Percentiles rank a stretch among this genome's conserved stretches.
Evolutionary conservation across 495 filamentous ascomycete species (phyloP).

Genomic region (Daldinia decipiens): DNA sequence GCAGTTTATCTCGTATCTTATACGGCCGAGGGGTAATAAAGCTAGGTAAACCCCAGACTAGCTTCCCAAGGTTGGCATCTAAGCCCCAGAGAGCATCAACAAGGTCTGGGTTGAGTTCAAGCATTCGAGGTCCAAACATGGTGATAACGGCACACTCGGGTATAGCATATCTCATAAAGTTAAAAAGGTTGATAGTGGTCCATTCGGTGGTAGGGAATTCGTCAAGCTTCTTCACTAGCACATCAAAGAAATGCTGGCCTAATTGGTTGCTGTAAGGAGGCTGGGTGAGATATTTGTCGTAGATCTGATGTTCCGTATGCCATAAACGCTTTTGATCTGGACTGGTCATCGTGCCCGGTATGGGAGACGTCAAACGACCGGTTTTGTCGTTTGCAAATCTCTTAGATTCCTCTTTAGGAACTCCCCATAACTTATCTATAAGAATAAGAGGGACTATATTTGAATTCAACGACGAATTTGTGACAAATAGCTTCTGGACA

Average conservation of each 20-base stretch:
- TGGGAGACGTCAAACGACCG: not conserved
- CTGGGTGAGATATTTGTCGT: conserved; percentile 4
- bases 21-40: conserved; percentile 69
- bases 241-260: not conserved
- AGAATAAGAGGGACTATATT: not conserved
- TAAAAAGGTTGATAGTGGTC: not conserved
- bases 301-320: conserved; percentile 4
- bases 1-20: conserved; percentile 21
- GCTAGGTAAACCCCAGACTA: conserved; percentile 47
- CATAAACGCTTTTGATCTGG: conserved; percentile 2
- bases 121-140: conserved; percentile 31
- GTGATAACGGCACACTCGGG: conserved; percentile 21
- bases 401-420: not conserved
- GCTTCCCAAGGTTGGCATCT: conserved; percentile 20
- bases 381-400: not conserved
- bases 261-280: not conserved
- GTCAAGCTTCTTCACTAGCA: not conserved
- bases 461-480: not conserved
- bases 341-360: conserved; percentile 1
- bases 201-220: not conserved
- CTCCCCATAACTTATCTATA: conserved; percentile 2
- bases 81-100: conserved; percentile 42
- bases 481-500: not conserved
- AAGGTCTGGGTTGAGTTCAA: conserved; percentile 40
- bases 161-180: not conserved